Conservation (phyloP, 2,329 filamentous ascomycete species). For the Hypoxylon sp. region DNA sequence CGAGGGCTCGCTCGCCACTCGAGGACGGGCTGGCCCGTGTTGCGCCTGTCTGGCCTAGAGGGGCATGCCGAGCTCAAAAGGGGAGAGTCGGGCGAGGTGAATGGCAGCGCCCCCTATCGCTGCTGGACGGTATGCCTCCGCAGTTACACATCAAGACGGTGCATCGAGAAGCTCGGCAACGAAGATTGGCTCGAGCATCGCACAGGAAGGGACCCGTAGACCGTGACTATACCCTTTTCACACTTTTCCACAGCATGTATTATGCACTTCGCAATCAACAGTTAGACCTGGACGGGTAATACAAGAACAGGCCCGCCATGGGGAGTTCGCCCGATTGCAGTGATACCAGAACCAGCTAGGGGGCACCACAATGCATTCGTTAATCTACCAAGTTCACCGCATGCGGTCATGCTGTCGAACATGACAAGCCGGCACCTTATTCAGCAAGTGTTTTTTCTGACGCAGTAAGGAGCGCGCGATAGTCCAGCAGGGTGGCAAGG, state of each 20-base stretch:
- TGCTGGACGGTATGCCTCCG: constrained; percentile 36
- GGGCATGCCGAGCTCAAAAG: constrained; percentile 29
- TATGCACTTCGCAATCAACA: constrained; percentile 40
- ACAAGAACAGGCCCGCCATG: constrained; percentile 38
- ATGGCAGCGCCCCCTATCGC: constrained; percentile 31
- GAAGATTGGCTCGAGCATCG: constrained; percentile 34
- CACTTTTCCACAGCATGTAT: constrained; percentile 35
- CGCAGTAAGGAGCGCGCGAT: constrained; percentile 36
- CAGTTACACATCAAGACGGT: constrained; percentile 38
- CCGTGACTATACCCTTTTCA: constrained; percentile 39
- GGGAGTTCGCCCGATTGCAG: constrained; percentile 43
- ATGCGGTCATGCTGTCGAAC: constrained; percentile 40
- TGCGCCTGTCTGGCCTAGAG: constrained; percentile 31
- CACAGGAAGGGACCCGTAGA: constrained; percentile 31
- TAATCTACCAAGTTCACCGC: constrained; percentile 41
- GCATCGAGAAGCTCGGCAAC: constrained; percentile 33
- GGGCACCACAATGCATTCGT: constrained; percentile 40
- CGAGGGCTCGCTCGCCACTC: constrained; percentile 14
- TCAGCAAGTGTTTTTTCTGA: constrained; percentile 35
- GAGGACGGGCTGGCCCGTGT: constrained; percentile 29
- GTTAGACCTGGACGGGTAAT: constrained; percentile 37
- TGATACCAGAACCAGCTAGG: constrained; percentile 40
- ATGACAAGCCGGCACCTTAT: constrained; percentile 37
- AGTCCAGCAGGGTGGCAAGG: constrained; percentile 38
- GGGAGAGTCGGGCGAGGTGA: constrained; percentile 20